These are phyloP conservation scores for Cucurbita moschata DNA, from an alignment of 306 rosid species.

Conservation along the genomic window DNA sequence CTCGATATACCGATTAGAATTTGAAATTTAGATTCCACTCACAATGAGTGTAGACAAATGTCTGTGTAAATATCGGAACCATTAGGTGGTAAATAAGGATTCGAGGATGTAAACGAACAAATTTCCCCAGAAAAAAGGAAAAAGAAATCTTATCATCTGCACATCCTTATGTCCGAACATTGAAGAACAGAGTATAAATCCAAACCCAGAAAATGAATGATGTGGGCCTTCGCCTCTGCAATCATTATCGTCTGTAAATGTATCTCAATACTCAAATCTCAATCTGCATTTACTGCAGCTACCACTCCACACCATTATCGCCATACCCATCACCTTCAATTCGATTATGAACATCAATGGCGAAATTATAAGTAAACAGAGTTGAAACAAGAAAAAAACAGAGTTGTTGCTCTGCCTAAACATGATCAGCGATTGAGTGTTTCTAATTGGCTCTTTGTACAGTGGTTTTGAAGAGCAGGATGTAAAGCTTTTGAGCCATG, in stretches of 20 bases:
- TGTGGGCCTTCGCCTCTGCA: background rate
- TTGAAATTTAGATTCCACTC: too few species aligned
- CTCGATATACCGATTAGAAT: too few species aligned
- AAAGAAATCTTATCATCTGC: background rate
- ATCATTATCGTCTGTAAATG: slow-evolving; percentile 1
- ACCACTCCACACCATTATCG: background rate
- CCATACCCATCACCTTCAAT: background rate
- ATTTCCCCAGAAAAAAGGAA: background rate
- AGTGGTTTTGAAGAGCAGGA: slow-evolving; percentile 82
- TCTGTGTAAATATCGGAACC: too few species aligned
- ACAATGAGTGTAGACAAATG: too few species aligned
- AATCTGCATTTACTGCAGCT: background rate
- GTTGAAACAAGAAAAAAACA: too few species aligned
- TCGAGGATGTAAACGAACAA: background rate
- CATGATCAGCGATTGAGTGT: too few species aligned
- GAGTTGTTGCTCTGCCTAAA: too few species aligned
- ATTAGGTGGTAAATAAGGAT: too few species aligned
- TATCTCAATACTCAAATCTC: background rate
- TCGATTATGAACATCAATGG: background rate
- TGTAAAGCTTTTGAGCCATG: slow-evolving; percentile 73
- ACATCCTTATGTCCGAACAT: background rate
- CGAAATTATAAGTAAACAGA: background rate
- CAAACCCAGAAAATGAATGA: background rate
- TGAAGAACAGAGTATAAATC: background rate
- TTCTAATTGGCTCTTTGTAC: slow-evolving; percentile 68